Percentiles rank a stretch among this genome's conserved stretches.
Evolutionary conservation across 2,329 filamentous ascomycete species (phyloP).

Genomic region (Xylariaceae sp.): DNA sequence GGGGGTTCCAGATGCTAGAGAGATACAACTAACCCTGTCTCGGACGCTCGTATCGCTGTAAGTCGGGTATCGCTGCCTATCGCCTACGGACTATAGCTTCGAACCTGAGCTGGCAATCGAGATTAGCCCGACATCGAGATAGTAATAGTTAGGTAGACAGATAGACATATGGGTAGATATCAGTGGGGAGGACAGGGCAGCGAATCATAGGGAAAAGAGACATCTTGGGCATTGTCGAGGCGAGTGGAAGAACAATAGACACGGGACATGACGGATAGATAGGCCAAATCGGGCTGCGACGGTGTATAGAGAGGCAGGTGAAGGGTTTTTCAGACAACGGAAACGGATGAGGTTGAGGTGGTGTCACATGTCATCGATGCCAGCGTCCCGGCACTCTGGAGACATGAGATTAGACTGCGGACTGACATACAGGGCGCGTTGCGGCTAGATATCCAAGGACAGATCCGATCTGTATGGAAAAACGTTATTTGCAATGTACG

Average conservation of each 20-base stretch:
- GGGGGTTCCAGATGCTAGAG: too few relatives aligned
- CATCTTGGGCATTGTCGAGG: too few relatives aligned
- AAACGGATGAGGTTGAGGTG: slow-evolving; percentile 15
- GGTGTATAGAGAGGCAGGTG: background rate
- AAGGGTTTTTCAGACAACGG: slow-evolving; percentile 10
- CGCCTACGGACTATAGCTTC: too few relatives aligned
- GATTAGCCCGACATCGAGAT: background rate
- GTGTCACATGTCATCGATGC: background rate
- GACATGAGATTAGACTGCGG: background rate
- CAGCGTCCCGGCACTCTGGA: background rate
- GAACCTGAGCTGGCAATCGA: background rate
- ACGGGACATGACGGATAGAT: too few relatives aligned
- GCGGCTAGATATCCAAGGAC: background rate
- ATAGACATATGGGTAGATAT: background rate
- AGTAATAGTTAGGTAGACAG: background rate
- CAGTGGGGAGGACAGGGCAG: background rate
- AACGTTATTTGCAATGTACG: background rate
- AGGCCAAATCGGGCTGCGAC: too few relatives aligned
- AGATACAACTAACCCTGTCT: too few relatives aligned
- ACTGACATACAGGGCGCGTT: background rate
- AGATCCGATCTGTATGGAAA: background rate
- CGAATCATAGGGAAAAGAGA: too few relatives aligned
- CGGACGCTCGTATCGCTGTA: too few relatives aligned
- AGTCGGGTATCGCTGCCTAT: too few relatives aligned
- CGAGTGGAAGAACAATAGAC: too few relatives aligned